Evolutionary conservation across 129 eudicot genomes (phyloP).

Genomic region (Pseudognaphalium luteoalbum): DNA sequence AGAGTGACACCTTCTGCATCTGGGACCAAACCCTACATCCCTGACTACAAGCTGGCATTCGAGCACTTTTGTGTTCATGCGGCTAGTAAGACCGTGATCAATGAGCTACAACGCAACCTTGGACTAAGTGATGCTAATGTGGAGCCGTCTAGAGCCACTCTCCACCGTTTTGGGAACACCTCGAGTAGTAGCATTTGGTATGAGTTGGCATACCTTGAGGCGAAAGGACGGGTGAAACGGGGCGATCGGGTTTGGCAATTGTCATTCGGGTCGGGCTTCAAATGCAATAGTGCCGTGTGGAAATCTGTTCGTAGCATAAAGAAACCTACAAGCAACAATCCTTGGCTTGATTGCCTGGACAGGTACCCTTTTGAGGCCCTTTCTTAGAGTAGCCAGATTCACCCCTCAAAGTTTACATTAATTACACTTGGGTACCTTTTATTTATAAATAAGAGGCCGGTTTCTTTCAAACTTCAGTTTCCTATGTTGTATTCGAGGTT

Average conservation of each 20-base stretch:
- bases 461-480: slow-evolving; percentile 32
- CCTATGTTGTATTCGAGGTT: slow-evolving; percentile 32
- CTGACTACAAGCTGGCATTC: slow-evolving; percentile 93
- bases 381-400: slow-evolving; percentile 32
- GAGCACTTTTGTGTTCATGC: slow-evolving; percentile 97
- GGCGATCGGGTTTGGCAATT: slow-evolving; percentile 95
- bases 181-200: slow-evolving; percentile 99
- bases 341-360: slow-evolving; percentile 78
- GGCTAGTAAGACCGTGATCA: slow-evolving; percentile 86
- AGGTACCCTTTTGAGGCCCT: slow-evolving; percentile 55
- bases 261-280: slow-evolving; percentile 91
- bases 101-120: slow-evolving; percentile 85
- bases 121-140: slow-evolving; percentile 79
- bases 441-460: slow-evolving; percentile 39
- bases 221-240: slow-evolving; percentile 61
- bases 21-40: slow-evolving; percentile 73
- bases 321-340: slow-evolving; percentile 59
- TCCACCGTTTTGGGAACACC: slow-evolving; percentile 90
- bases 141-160: slow-evolving; percentile 74
- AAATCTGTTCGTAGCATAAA: slow-evolving; percentile 56
- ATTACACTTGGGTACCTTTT: slow-evolving; percentile 30
- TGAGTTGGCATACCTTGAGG: slow-evolving; percentile 90
- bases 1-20: slow-evolving; percentile 20
- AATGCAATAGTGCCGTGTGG: slow-evolving; percentile 97
- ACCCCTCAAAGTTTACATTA: slow-evolving; percentile 19